Evolutionary conservation across 1,284 basidiomycete species (phyloP), one percentile per base, ranked within the genome.

Genomic region (Wolfiporia cocos): DNA sequence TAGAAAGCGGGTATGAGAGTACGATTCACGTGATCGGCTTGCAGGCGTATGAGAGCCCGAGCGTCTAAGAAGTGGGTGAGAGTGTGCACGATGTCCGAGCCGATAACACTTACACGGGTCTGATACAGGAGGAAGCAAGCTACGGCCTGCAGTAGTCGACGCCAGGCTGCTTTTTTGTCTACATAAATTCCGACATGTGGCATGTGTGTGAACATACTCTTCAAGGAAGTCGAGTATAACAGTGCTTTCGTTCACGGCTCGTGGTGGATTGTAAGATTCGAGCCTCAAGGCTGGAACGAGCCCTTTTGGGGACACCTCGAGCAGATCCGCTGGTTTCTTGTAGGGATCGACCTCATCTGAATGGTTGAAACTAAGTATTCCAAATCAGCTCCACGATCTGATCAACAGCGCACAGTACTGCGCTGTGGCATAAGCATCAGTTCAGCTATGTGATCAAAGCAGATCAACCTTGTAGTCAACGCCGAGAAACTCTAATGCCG

Each of bases 281-380:
- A 89, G 62, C 53, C 71, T 74, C 28, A 90, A 56, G 0, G 74
- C 86, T 0, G 87, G 86, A 1, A 91, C 86, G 2, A 90, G 70
- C 0, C 88, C 86, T 56, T 86, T 88, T 0, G 86, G 84, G 17
- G 85, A 88, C 14, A 88, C 70, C 39, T 86, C 79, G 10, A 91
- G 66, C n/a, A 91, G 70, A 26, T 85, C 83, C 39, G 75, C 63
- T 0, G 88, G 85, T 54, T 90, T 91, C 64, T 79, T 76, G 68
- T 90, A 89, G 1, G 86, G 85, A 60, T 90, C 85, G 21, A 89
- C 83, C 61, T 89, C 85, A 53, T 78, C 83, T 85, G 40, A 18
- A 41, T 12, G 17, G n/a, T n/a, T n/a, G n/a, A n/a, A n/a, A n/a
- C n/a, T n/a, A n/a, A n/a, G n/a, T n/a, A n/a, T n/a, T n/a, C n/a